A percentile compares a stretch with the other conserved stretches of the same genome.
phyloP scores from a whole-genome alignment of 257 asterid species.

The Catharanthus roseus region DNA sequence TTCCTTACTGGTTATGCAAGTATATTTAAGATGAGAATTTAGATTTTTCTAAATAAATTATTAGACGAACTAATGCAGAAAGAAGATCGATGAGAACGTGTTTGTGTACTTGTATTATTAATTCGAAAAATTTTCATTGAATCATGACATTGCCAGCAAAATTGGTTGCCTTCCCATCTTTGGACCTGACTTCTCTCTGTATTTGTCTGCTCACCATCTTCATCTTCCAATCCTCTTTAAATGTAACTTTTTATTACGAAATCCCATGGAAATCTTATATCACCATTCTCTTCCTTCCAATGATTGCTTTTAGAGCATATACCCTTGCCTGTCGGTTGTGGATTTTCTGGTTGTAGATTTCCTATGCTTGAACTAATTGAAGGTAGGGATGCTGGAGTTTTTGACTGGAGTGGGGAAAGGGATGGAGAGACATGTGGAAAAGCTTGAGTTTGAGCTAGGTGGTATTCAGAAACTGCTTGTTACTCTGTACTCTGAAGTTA shows the following conservation, averaged over 20 bases:
- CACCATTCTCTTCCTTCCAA: not conserved
- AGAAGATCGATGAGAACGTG: too few relatives aligned
- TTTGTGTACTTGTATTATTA: not conserved
- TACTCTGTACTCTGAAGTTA: constrained; percentile 66
- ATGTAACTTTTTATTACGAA: too few relatives aligned
- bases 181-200: not conserved
- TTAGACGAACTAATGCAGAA: not conserved
- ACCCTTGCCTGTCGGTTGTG: not conserved
- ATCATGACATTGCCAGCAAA: not conserved
- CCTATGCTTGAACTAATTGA: not conserved
- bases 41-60: not conserved
- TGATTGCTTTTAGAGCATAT: not conserved
- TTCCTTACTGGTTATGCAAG: not conserved
- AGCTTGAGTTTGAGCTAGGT: constrained; percentile 70
- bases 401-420: constrained; percentile 79
- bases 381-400: constrained; percentile 73
- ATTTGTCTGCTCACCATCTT: not conserved
- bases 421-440: constrained; percentile 55
- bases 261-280: too few relatives aligned
- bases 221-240: not conserved
- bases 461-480: constrained; percentile 67
- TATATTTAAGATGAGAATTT: not conserved
- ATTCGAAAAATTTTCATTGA: not conserved
- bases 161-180: not conserved
- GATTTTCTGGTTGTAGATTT: not conserved